These are phyloP conservation scores for Juglanconis oblonga DNA, from an alignment of 2,329 filamentous ascomycete genomes.

Conservation along the genomic window DNA sequence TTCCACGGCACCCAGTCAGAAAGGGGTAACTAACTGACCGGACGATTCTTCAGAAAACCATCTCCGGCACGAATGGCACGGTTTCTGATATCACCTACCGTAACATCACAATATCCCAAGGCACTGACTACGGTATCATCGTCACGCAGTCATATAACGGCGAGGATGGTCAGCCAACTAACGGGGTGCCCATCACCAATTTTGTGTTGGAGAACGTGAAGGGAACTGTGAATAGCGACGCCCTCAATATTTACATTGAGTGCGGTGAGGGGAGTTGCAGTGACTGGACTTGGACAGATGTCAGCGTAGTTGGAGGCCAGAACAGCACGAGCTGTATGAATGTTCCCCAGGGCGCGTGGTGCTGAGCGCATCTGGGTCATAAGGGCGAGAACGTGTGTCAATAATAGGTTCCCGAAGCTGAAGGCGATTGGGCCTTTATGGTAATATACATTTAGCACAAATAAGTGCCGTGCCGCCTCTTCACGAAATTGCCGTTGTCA, in stretches of 20 bases:
- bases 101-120: slow-evolving; percentile 46
- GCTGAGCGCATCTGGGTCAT: neutral
- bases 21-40: slow-evolving; percentile 37
- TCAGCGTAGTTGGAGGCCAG: slow-evolving; percentile 36
- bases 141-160: slow-evolving; percentile 57
- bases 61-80: slow-evolving; percentile 47
- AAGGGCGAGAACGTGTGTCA: no score
- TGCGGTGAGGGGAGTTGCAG: slow-evolving; percentile 35
- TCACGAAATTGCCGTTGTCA: no score
- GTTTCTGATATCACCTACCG: slow-evolving; percentile 52
- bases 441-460: no score
- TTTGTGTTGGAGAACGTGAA: slow-evolving; percentile 38
- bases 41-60: slow-evolving; percentile 41
- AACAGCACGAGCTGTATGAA: slow-evolving; percentile 13
- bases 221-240: slow-evolving; percentile 32
- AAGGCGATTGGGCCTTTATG: no score
- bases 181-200: slow-evolving; percentile 43
- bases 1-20: neutral
- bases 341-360: neutral
- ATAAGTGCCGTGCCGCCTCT: no score
- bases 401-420: no score
- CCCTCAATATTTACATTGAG: slow-evolving; percentile 34
- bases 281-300: slow-evolving; percentile 33
- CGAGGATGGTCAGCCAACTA: slow-evolving; percentile 38
- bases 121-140: slow-evolving; percentile 53